Evolutionary conservation across 108 stramenopile species (phyloP).

Genomic region (Cyclotella baltica): DNA sequence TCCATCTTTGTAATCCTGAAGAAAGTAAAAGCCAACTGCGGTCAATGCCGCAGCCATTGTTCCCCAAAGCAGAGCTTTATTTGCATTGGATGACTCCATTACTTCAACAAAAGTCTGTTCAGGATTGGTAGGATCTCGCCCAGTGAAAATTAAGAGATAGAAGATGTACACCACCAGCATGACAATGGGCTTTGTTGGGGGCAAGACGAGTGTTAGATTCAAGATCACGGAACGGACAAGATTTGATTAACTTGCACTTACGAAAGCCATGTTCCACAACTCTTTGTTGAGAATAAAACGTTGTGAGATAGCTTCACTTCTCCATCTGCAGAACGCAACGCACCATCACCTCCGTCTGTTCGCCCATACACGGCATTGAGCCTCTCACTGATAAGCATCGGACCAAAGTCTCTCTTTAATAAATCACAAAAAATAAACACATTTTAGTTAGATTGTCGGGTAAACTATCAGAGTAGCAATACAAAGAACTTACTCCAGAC

Average conservation of each 20-base stretch:
- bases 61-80: conserved; percentile 67
- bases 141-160: conserved; percentile 57
- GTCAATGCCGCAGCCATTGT: conserved; percentile 55
- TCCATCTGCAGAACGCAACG: conserved; percentile 16
- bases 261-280: conserved; percentile 23
- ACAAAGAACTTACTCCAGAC: conserved; percentile 17
- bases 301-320: conserved; percentile 13
- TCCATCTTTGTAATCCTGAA: conserved; percentile 1
- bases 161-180: conserved; percentile 65
- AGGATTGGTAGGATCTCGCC: conserved; percentile 35
- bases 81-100: conserved; percentile 63
- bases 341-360: conserved; percentile 73
- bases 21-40: conserved; percentile 46
- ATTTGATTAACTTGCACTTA: no score
- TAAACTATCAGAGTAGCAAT: no score
- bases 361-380: conserved; percentile 58
- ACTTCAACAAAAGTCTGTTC: conserved; percentile 55
- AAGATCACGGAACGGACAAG: no score
- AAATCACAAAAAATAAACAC: no score
- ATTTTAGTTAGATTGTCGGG: no score
- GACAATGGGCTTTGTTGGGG: conserved; percentile 23
- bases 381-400: conserved; percentile 78
- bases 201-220: no score
- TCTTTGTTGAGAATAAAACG: conserved; percentile 55
- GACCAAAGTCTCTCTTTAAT: conserved; percentile 65